phyloP scores from a whole-genome alignment of 75 land plant species.

The Larix kaempferi region DNA sequence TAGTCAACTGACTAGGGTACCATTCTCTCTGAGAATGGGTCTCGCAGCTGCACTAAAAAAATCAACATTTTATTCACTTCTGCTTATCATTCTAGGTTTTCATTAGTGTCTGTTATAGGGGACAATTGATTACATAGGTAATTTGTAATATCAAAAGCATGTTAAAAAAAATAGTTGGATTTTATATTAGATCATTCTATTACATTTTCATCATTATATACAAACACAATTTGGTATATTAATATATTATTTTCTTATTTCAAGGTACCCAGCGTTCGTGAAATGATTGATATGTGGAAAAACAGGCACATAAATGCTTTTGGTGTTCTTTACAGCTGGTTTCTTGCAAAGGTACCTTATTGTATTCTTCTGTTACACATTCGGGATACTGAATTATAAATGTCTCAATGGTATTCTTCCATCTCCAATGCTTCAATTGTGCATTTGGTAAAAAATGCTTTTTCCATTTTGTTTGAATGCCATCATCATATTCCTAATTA shows the following conservation, averaged over 20 bases:
- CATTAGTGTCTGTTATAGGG: background rate
- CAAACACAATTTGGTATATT: background rate
- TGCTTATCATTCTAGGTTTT: background rate
- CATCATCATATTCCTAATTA: background rate
- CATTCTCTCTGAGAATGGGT: too few relatives aligned
- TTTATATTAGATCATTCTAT: too few relatives aligned
- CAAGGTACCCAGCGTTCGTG: constrained; percentile 80
- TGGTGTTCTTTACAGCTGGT: constrained; percentile 86
- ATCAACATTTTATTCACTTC: background rate
- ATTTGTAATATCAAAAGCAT: too few relatives aligned
- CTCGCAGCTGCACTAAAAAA: too few relatives aligned
- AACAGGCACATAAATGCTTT: constrained; percentile 61
- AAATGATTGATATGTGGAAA: constrained; percentile 84
- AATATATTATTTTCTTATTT: background rate
- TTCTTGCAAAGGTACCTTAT: constrained; percentile 79
- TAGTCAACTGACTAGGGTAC: too few relatives aligned
- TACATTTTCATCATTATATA: background rate
- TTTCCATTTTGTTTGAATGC: constrained; percentile 13
- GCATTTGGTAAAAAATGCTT: background rate
- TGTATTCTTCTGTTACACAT: background rate
- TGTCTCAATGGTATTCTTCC: background rate
- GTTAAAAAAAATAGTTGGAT: too few relatives aligned
- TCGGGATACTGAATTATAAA: background rate
- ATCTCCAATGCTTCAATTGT: background rate
- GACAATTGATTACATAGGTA: too few relatives aligned